Base-by-base conservation (phyloP, 345 rosid species). In the Aquilaria yunnanensis region DNA sequence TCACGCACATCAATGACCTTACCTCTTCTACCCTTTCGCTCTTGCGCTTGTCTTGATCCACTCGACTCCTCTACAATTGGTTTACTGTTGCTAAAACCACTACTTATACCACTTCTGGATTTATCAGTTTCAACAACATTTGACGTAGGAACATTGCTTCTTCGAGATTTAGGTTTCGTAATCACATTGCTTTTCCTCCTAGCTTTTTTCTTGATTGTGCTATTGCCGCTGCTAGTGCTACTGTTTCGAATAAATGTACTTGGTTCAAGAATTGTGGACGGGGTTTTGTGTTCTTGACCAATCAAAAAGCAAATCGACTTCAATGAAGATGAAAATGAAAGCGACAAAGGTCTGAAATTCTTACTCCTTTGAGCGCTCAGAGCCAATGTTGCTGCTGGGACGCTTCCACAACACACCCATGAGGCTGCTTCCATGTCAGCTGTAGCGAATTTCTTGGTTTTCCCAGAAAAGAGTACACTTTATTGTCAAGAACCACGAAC, bases 371-470 rank as follows among this genome's bases (percentile, higher is more conserved):
- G 64, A 13, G 60, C 68, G 31, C 43, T 59, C 65, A 10, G 66
- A 64, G 76, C 60, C 63, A 60, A 69, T 5, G 78, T 64, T 60
- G 68, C 65, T 1, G 70, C 70, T 37, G 76, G 78, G 47, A 77
- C 67, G 77, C 81, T 86, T 76, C 80, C 74, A 59, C 73, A 69
- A n/a, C 67, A 59, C 57, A 71, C 64, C 73, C 77, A 78, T 10
- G 87, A 82, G 16, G 77, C 83, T 54, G 32, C 56, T 45, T 78
- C 85, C 82, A 82, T 75, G 59, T 66, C 78, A 75, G 34, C 63
- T 31, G 45, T 2, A 33, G 51, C 16, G 32, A 34, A 16, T 47
- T 13, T 49, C 12, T 59, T 29, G 57, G 60, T 50, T 65, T 61
- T 50, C 59, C 56, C 41, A 49, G 58, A 48, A 66, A 59, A 59